Base-by-base conservation (phyloP, 2,329 filamentous ascomycete genomes). In the Diatrype stigma region DNA sequence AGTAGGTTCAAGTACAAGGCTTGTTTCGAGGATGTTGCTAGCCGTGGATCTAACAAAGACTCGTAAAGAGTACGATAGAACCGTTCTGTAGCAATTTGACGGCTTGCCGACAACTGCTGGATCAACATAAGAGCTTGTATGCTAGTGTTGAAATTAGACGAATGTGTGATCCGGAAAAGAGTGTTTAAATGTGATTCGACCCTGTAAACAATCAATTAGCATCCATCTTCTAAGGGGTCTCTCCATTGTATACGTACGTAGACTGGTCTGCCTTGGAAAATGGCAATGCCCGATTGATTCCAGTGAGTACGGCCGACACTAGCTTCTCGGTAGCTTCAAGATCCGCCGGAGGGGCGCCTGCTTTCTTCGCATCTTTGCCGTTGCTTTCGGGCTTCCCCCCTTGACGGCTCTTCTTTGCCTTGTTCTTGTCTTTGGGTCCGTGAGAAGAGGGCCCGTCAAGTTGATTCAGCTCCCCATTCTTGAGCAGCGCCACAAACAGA, bases 71-170 rank as follows among this genome's bases (percentile, higher is more conserved):
- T 96, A 47, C 91, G 82, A 73, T 97, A 99, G 74, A 96, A 99
- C 54, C 94, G 83, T 63, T 99, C 94, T 12, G 87, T 86, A 4
- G 87, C 86, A 49, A 93, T 78, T 62, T 92, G 87, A 66, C 94
- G 90, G 3, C 86, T 82, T 1, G 85, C 78, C 1, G 91, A 89
- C 26, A 99, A 81, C 68, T 97, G 94, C 67, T 97, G 94, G 58
- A 99, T 95, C 45, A 99, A 77, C 73, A 96, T 87, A 57, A 99
- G 80, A 32, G 94, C 93, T 70, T 99, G 94, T 35, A 99, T 90
- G 66, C 91, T 94, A 1, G 94, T 99, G 73, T 97, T 99, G 80
- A 99, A 97, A 70, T 99, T 99, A 51, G 93, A 90, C 1, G 93
- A 97, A 71, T 99, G 94, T 0, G 94, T 96, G 63, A 99, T 94